Conservation (phyloP, 2,329 filamentous ascomycete genomes). For the Colletotrichum abscissum region DNA sequence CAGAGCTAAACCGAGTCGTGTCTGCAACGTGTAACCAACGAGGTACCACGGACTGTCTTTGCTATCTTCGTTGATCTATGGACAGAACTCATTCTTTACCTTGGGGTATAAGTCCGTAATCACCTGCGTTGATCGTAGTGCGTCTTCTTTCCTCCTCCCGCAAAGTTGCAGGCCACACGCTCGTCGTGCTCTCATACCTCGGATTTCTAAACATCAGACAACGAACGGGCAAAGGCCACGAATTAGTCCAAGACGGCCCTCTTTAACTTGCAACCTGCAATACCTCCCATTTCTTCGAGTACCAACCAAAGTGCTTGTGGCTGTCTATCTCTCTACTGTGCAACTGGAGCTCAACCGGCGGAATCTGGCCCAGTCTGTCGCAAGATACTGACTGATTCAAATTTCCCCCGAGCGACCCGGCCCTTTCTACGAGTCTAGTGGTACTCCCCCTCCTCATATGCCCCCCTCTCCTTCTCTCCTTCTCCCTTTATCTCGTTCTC, state of each 20-base stretch:
- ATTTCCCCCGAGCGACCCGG: constrained; percentile 9
- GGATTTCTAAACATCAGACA: background rate
- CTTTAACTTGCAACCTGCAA: background rate
- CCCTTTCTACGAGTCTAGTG: background rate
- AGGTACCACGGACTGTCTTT: background rate
- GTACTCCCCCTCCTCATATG: background rate
- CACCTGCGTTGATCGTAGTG: background rate
- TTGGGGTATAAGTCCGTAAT: background rate
- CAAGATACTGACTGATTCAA: background rate
- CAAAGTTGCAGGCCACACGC: background rate
- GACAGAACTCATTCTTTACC: background rate
- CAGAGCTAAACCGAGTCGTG: background rate
- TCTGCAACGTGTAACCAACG: background rate
- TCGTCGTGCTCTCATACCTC: background rate
- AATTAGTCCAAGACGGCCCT: background rate
- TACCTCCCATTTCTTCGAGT: background rate
- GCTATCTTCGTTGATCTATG: background rate
- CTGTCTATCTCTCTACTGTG: background rate
- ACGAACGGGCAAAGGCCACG: background rate
- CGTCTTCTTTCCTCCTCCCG: background rate
- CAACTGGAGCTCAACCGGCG: background rate
- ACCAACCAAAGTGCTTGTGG: background rate
- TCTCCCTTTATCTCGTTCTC: background rate
- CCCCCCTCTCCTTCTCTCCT: background rate
- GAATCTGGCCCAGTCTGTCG: background rate